Evolutionary conservation across 2,329 filamentous ascomycete species (phyloP), one percentile per base, ranked within the genome.

Genomic region (Fusarium sp.): DNA sequence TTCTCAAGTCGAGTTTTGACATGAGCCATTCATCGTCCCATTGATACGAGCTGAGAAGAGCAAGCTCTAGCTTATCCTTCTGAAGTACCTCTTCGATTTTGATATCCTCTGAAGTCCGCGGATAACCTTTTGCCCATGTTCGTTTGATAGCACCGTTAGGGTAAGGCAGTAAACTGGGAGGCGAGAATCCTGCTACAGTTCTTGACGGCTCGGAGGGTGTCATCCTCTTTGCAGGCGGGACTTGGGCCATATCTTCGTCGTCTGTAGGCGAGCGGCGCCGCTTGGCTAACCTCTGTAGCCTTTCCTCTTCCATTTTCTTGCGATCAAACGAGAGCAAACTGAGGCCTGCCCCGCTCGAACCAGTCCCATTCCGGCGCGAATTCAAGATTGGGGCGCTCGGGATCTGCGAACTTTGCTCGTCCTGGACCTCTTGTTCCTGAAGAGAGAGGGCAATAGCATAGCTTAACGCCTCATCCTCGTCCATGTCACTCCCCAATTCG

Each of bases 31-130:
- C 86, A 15, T 90, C 86, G 66, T 98, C 91, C 89, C 92, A 96
- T 75, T 95, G 89, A 71, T 92, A 98, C 0, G 95, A 92, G 71
- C 94, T 97, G 7, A 98, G 80, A 0, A 98, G 86, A 1, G 93
- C 94, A 39, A 93, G 86, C 50, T 92, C 83, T 10, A 98, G 82
- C 14, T 89, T 84, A 3, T 87, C 80, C 63, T 88, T 90, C 76
- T 97, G 91, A 2, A 97, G 79, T 0, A 97, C 87, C 76, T 97
- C 94, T 73, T 97, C 93, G 40, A 98, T 89, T 62, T 89, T 96
- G 75, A 98, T 93, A 65, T 97, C 93, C 64, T 94, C 86, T 6
- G 82, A 82, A 0, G 77, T 82, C 35, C 92, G 84, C 3, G 85
- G 81, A 66, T 86, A 87, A 4, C 90, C 89, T 35, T 82, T 82